These are phyloP conservation scores for Lachnellula cervina DNA, from an alignment of 2,329 filamentous ascomycete species.

Conservation along the genomic window DNA sequence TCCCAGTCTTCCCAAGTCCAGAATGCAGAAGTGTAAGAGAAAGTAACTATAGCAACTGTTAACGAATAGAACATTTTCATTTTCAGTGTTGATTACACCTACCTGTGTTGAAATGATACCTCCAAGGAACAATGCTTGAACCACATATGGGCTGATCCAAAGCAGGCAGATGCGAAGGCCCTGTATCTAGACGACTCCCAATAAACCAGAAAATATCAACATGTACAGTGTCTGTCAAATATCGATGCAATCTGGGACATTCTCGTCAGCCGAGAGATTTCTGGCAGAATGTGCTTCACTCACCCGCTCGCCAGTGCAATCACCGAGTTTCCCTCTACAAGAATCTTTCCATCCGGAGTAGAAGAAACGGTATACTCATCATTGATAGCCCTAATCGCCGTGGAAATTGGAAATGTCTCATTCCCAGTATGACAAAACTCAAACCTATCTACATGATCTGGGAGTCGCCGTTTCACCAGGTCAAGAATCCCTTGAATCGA, in stretches of 20 bases:
- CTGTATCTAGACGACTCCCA: constrained; percentile 37
- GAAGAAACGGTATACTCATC: constrained; percentile 21
- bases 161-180: constrained; percentile 29
- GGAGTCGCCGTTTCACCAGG: constrained; percentile 18
- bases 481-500: constrained; percentile 17
- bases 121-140: constrained; percentile 39
- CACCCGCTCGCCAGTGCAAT: constrained; percentile 35
- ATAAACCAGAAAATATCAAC: constrained; percentile 45
- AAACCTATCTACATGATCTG: constrained; percentile 17
- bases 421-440: constrained; percentile 14
- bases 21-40: constrained; percentile 47
- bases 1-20: constrained; percentile 53
- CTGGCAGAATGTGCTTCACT: neutral
- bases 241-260: constrained; percentile 35
- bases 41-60: constrained; percentile 37
- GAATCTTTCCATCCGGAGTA: constrained; percentile 24
- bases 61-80: neutral
- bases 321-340: constrained; percentile 32
- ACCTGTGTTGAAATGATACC: constrained; percentile 49
- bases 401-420: neutral
- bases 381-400: constrained; percentile 2
- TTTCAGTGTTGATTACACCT: neutral
- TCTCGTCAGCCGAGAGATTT: neutral
- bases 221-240: constrained; percentile 38
- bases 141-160: constrained; percentile 34